These are phyloP conservation scores for Raphanus raphanistrum DNA, from an alignment of 345 rosid genomes.

Conservation along the genomic window DNA sequence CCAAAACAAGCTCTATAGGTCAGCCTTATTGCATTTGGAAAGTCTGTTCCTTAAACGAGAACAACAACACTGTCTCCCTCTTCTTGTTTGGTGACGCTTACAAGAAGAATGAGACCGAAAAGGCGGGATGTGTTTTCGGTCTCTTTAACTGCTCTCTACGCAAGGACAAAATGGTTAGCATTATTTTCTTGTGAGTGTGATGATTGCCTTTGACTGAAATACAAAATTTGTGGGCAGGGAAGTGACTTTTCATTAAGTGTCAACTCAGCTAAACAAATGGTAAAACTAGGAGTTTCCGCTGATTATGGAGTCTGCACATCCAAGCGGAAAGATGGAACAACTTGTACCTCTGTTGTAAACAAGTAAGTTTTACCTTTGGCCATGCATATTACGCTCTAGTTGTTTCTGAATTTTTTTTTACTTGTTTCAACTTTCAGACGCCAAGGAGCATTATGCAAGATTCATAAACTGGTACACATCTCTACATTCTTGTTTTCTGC, in stretches of 20 bases:
- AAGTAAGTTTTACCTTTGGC: slow-evolving; percentile 48
- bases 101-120: slow-evolving; percentile 52
- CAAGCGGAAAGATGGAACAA: slow-evolving; percentile 71
- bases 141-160: slow-evolving; percentile 70
- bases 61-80: slow-evolving; percentile 56
- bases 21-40: slow-evolving; percentile 37
- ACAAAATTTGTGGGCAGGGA: slow-evolving; percentile 44
- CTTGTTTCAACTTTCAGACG: slow-evolving; percentile 52
- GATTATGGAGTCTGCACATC: slow-evolving; percentile 92
- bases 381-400: not conserved
- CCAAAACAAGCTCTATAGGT: slow-evolving; percentile 75
- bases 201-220: not conserved
- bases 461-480: slow-evolving; percentile 60
- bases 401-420: slow-evolving; percentile 11
- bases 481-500: slow-evolving; percentile 27
- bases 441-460: slow-evolving; percentile 65
- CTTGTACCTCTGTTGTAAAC: slow-evolving; percentile 70
- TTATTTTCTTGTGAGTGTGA: not conserved
- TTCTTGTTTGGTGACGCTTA: slow-evolving; percentile 93
- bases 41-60: slow-evolving; percentile 60
- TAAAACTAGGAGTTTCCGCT: slow-evolving; percentile 75
- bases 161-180: slow-evolving; percentile 57
- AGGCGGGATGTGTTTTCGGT: slow-evolving; percentile 75
- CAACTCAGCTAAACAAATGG: slow-evolving; percentile 59
- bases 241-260: slow-evolving; percentile 71